A percentile compares a stretch with the other conserved stretches of the same genome.
phyloP scores from a whole-genome alignment of 352 stramenopile species.

The Phytopythium vexans region DNA sequence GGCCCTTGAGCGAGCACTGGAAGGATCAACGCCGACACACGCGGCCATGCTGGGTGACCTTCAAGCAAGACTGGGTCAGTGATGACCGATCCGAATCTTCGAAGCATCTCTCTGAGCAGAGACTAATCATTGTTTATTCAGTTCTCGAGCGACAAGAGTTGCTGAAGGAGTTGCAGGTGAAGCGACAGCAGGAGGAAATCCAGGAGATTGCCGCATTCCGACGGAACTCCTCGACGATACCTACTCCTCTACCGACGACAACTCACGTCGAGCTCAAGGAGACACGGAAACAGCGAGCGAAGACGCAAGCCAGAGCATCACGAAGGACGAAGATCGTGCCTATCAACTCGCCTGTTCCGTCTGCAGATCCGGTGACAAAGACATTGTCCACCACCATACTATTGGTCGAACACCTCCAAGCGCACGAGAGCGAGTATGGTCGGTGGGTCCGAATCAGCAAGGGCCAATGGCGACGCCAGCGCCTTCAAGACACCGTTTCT shows the following conservation, averaged over 20 bases:
- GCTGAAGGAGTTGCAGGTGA: conserved; percentile 20
- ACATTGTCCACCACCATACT: no score
- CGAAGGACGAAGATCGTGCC: no score
- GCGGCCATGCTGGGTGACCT: conserved; percentile 34
- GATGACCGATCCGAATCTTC: not conserved
- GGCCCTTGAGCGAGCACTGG: conserved; percentile 37
- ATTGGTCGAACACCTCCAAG: no score
- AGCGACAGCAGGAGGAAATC: conserved; percentile 38
- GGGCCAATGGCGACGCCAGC: conserved; percentile 1
- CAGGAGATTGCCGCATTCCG: conserved; percentile 22
- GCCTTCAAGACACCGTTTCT: not conserved
- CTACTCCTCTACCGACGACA: no score
- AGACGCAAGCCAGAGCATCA: no score
- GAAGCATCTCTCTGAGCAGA: not conserved
- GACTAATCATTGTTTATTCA: conserved; percentile 8
- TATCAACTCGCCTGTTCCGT: no score
- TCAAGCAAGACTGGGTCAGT: conserved; percentile 37
- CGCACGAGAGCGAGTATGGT: conserved; percentile 1
- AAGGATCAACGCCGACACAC: conserved; percentile 26
- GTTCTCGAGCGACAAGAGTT: conserved; percentile 33
- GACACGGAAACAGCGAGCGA: no score
- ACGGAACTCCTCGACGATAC: conserved; percentile 2
- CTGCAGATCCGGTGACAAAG: no score
- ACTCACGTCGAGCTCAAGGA: no score
- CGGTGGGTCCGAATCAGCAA: conserved; percentile 4